phyloP scores from a whole-genome alignment of 1,139 yeast species.

The Blastobotrys arbuscula region DNA sequence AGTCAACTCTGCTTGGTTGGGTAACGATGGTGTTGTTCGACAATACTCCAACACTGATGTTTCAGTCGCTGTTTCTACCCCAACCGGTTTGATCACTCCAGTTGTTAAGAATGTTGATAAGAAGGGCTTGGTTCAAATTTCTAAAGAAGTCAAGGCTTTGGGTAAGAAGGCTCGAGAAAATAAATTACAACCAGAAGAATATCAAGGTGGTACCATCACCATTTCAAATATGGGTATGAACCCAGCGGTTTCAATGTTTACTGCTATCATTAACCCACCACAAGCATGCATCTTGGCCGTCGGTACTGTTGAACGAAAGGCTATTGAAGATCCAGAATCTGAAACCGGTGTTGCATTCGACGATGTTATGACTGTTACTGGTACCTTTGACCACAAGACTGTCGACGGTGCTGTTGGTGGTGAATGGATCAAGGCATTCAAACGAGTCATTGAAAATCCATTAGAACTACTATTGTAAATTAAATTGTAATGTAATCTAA shows the following conservation, averaged over 20 bases:
- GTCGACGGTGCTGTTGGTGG: conserved; percentile 98
- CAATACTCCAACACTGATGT: conserved; percentile 90
- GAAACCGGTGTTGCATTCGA: conserved; percentile 91
- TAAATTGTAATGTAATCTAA: conserved; percentile 41
- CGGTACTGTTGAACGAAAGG: conserved; percentile 88
- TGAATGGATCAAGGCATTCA: conserved; percentile 90
- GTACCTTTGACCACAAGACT: conserved; percentile 96
- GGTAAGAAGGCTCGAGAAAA: conserved; percentile 95
- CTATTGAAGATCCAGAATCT: conserved; percentile 86
- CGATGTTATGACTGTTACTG: conserved; percentile 85
- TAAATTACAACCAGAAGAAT: conserved; percentile 90
- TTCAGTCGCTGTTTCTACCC: conserved; percentile 98
- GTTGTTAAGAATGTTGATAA: conserved; percentile 82
- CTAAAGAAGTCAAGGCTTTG: conserved; percentile 79
- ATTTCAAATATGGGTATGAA: conserved; percentile 99
- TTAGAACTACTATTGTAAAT: conserved; percentile 76
- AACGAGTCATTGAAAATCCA: conserved; percentile 91
- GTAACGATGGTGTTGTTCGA: conserved; percentile 82
- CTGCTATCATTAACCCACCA: conserved; percentile 97
- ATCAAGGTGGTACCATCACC: conserved; percentile 98
- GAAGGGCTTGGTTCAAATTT: conserved; percentile 79
- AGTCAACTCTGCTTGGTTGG: conserved; percentile 92
- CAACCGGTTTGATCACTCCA: conserved; percentile 95
- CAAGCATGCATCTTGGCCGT: conserved; percentile 91
- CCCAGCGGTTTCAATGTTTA: conserved; percentile 83